phyloP scores from a whole-genome alignment of 2,329 filamentous ascomycete species.

The Berkeleyomyces rouxiae region DNA sequence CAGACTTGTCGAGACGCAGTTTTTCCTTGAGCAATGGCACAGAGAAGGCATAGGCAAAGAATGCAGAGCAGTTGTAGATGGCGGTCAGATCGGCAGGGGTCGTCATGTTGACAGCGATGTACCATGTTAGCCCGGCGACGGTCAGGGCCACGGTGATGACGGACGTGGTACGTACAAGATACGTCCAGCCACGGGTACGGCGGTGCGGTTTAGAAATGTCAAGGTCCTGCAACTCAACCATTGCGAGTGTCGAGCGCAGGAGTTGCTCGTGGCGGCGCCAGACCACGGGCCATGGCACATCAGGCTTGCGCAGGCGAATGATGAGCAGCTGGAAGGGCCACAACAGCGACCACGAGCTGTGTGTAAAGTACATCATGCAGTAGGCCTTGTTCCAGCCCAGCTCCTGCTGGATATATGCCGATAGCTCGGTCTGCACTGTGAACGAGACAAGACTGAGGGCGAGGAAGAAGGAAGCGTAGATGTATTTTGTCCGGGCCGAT shows the following conservation, averaged over 20 bases:
- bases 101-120: slow-evolving; percentile 83
- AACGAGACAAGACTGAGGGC: slow-evolving; percentile 72
- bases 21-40: slow-evolving; percentile 79
- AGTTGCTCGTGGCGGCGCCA: slow-evolving; percentile 49
- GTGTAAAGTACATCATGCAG: slow-evolving; percentile 96
- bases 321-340: slow-evolving; percentile 76
- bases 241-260: slow-evolving; percentile 44
- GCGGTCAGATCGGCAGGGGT: slow-evolving; percentile 87
- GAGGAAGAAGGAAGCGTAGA: slow-evolving; percentile 72
- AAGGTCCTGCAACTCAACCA: slow-evolving; percentile 69
- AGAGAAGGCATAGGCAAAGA: slow-evolving; percentile 95
- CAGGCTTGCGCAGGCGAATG: slow-evolving; percentile 61
- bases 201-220: slow-evolving; percentile 35
- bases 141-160: slow-evolving; percentile 76
- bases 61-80: slow-evolving; percentile 98
- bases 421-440: slow-evolving; percentile 87
- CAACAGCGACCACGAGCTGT: slow-evolving; percentile 80
- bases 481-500: slow-evolving; percentile 61
- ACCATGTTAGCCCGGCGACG: slow-evolving; percentile 85
- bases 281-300: slow-evolving; percentile 66
- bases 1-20: slow-evolving; percentile 64
- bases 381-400: slow-evolving; percentile 97
- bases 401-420: slow-evolving; percentile 83
- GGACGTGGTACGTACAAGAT: slow-evolving; percentile 64
- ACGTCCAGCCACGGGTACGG: slow-evolving; percentile 32